Conservation (phyloP, 352 stramenopile species). For the Phytopythium oedochilum region DNA sequence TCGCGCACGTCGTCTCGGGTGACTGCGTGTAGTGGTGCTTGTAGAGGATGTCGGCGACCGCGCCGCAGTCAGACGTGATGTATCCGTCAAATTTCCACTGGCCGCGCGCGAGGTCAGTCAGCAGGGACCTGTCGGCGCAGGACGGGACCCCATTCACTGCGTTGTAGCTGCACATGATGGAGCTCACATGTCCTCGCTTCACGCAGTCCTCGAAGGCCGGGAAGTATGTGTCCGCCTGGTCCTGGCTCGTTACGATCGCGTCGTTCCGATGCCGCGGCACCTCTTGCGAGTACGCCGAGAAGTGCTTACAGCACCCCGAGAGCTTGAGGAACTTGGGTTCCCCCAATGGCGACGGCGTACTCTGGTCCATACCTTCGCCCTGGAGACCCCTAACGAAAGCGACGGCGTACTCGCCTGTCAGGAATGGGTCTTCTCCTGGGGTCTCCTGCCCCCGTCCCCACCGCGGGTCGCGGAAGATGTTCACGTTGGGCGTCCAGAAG, state of each 20-base stretch:
- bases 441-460: constrained; percentile 91
- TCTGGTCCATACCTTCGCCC: constrained; percentile 37
- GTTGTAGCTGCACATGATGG: constrained; percentile 96
- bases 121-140: constrained; percentile 82
- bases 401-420: constrained; percentile 82
- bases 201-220: constrained; percentile 82
- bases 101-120: constrained; percentile 73
- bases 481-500: constrained; percentile 93
- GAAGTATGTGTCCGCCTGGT: constrained; percentile 91
- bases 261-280: constrained; percentile 82
- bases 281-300: constrained; percentile 87
- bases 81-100: constrained; percentile 91
- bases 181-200: constrained; percentile 60
- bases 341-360: background rate
- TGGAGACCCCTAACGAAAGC: constrained; percentile 85
- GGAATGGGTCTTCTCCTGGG: constrained; percentile 87
- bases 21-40: constrained; percentile 78
- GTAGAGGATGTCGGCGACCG: constrained; percentile 75
- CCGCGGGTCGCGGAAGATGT: constrained; percentile 90
- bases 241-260: constrained; percentile 80
- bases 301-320: constrained; percentile 91
- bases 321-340: constrained; percentile 54
- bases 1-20: constrained; percentile 43
- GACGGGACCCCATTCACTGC: constrained; percentile 89
- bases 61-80: constrained; percentile 90